Percentiles rank a stretch among this genome's conserved stretches.
phyloP scores from a whole-genome alignment of 2,329 filamentous ascomycete genomes.

The Ascochyta pisi region DNA sequence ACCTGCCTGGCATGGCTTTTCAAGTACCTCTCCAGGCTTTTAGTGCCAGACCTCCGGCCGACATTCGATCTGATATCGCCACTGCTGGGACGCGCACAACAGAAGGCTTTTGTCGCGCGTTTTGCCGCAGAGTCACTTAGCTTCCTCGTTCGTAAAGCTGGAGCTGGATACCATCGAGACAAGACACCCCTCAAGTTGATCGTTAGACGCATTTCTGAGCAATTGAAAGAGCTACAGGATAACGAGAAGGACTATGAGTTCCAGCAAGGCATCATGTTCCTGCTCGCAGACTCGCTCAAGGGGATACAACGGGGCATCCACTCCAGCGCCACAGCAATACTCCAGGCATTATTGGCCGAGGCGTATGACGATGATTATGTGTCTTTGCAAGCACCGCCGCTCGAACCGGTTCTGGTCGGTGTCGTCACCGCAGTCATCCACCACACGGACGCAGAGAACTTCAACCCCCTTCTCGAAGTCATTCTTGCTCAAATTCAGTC shows the following conservation, averaged over 20 bases:
- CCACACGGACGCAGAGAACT: conserved; percentile 76
- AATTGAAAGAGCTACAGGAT: conserved; percentile 65
- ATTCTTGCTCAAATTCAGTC: conserved; percentile 56
- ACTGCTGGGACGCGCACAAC: conserved; percentile 80
- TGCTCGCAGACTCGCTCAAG: conserved; percentile 83
- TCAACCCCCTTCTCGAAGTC: conserved; percentile 70
- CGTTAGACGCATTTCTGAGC: conserved; percentile 73
- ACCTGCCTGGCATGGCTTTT: conserved; percentile 92
- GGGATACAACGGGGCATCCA: conserved; percentile 66
- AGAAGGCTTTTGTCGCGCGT: conserved; percentile 85
- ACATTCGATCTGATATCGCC: conserved; percentile 84
- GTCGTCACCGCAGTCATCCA: conserved; percentile 83
- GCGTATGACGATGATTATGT: conserved; percentile 33
- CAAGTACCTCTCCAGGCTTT: conserved; percentile 89
- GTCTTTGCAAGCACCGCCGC: conserved; percentile 56
- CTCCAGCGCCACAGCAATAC: conserved; percentile 62
- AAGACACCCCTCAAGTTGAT: conserved; percentile 71
- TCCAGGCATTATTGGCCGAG: conserved; percentile 57
- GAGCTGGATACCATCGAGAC: conserved; percentile 76
- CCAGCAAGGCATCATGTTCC: conserved; percentile 86
- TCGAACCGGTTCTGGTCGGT: conserved; percentile 72
- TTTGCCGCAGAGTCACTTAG: conserved; percentile 96
- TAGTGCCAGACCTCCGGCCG: conserved; percentile 84
- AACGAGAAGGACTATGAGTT: conserved; percentile 71
- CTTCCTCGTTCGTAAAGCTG: conserved; percentile 90